Conservation (phyloP, 441 rosid genomes). For the Erodium chrysanthum region DNA sequence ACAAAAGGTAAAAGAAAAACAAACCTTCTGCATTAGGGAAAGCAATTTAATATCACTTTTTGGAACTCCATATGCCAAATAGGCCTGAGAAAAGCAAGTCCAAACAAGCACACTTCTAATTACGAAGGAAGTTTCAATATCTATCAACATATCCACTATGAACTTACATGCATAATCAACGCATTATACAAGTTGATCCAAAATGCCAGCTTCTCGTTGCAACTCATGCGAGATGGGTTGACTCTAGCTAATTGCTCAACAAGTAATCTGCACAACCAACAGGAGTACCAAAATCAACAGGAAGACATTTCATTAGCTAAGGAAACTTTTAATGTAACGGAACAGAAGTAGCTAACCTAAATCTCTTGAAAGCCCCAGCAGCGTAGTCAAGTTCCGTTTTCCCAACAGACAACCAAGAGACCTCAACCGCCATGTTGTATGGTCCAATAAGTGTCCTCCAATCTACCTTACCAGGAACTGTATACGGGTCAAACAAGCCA, state of each 20-base stretch:
- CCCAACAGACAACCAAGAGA: conserved; percentile 53
- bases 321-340: background rate
- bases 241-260: conserved; percentile 54
- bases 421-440: conserved; percentile 46
- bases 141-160: background rate
- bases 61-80: conserved; percentile 61
- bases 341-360: conserved; percentile 32
- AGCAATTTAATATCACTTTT: conserved; percentile 47
- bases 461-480: conserved; percentile 34
- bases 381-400: conserved; percentile 58
- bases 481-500: conserved; percentile 35
- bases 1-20: conserved; percentile 11
- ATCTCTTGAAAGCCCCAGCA: conserved; percentile 54
- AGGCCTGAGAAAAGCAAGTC: conserved; percentile 40
- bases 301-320: conserved; percentile 5
- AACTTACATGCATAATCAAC: conserved; percentile 61
- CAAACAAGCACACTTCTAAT: conserved; percentile 10
- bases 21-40: conserved; percentile 61
- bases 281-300: conserved; percentile 9
- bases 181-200: conserved; percentile 73
- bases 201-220: conserved; percentile 55
- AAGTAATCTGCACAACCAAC: conserved; percentile 34
- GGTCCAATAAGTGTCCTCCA: conserved; percentile 38
- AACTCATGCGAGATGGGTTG: conserved; percentile 37
- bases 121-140: conserved; percentile 6